These are phyloP conservation scores for Capsicum pubescens DNA, from an alignment of 257 asterid species.

Conservation along the genomic window DNA sequence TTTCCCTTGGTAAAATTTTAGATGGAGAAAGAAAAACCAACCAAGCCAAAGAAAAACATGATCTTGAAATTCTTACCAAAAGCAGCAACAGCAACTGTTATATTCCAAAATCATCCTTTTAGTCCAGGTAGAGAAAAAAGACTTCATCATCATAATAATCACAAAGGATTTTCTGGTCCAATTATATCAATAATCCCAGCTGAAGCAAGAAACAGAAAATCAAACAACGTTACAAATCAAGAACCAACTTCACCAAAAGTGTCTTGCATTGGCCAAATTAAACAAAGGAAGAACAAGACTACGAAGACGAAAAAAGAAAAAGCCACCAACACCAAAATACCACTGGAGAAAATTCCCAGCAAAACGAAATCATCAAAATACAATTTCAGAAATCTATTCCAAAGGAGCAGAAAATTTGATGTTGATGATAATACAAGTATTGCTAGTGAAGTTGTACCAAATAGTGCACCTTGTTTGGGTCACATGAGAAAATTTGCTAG, in stretches of 20 bases:
- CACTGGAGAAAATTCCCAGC: not conserved
- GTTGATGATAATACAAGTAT: not conserved
- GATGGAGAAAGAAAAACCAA: conserved; percentile 49
- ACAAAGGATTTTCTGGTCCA: conserved; percentile 52
- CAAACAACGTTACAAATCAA: conserved; percentile 35
- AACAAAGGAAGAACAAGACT: conserved; percentile 40
- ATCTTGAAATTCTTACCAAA: conserved; percentile 43
- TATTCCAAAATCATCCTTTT: conserved; percentile 46
- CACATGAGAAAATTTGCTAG: conserved; percentile 72
- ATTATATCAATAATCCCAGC: conserved; percentile 34
- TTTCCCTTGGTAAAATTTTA: no score
- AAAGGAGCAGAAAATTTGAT: conserved; percentile 37
- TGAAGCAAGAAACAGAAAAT: conserved; percentile 45
- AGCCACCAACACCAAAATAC: not conserved
- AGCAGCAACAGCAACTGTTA: conserved; percentile 37
- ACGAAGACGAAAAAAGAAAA: not conserved
- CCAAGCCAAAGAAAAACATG: conserved; percentile 37
- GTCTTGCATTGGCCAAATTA: conserved; percentile 65
- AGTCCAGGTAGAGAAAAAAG: conserved; percentile 46
- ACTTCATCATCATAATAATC: not conserved
- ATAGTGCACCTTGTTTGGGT: conserved; percentile 43
- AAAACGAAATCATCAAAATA: conserved; percentile 32
- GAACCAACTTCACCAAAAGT: conserved; percentile 69
- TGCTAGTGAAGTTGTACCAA: not conserved
- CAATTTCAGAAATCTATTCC: conserved; percentile 26